Evolutionary conservation across 2,329 filamentous ascomycete genomes (phyloP), one percentile per base, ranked within the genome.

Genomic region (Trichoderma asperellum): DNA sequence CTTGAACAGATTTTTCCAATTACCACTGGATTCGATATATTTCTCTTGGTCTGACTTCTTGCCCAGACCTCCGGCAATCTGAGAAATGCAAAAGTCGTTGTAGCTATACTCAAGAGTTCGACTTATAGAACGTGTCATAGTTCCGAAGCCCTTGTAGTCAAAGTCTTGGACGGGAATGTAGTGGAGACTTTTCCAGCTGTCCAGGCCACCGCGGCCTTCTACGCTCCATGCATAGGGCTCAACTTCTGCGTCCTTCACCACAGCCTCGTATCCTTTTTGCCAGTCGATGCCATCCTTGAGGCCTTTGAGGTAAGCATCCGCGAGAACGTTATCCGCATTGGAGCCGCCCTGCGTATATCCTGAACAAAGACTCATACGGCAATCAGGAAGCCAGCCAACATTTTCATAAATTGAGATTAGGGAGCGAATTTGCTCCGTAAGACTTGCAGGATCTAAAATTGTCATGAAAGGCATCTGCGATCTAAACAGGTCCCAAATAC

Each of bases 51-150:
- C 90, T 0, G 76, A 79, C 2, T 81, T 80, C 14, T 86, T 83
- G 1, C 86, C 87, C 49, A 92, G 76, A 0, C 80, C 82, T 11
- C 83, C 82, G 0, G 90, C 90, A 68, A 93, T 86, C 58, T 88
- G 82, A 0, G 88, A 83, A 68, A 92, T 89, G 72, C 87, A 88
- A 74, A 88, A 94, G 79, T 94, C 92, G 72, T 94, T 88, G 78
- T 94, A 94, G 7, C 89, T 87, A 76, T 94, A 94, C 76, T 94
- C 92, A 0, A 94, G 85, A 0, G 91, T 93, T 8, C 92, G 84
- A 1, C 89, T 92, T 32, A 94, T 86, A 71, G 86, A 90, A 7
- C 92, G 84, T 0, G 91, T 93, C 77, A 91, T 86, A 0, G 88
- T 88, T 0, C 91, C 91, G n/a, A 88, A 86, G 2, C 90, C 90